Evolutionary conservation across 1,284 basidiomycete genomes (phyloP), one percentile per base, ranked within the genome.

Genomic region (Heterobasidion irregulare): DNA sequence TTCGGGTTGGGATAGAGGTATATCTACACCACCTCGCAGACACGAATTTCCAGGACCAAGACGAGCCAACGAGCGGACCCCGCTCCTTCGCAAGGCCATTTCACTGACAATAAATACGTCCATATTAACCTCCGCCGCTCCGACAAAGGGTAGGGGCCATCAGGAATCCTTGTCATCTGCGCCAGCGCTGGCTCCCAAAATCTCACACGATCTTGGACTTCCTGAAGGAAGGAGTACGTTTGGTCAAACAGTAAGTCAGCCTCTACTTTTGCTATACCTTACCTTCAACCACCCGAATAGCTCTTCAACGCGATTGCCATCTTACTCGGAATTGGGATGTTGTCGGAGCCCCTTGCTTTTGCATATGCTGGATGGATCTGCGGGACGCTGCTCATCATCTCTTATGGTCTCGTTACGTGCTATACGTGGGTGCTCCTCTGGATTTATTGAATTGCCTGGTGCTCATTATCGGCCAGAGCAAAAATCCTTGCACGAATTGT

Each of bases 251-350:
- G 91, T 92, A 63, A 62, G 83, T 68, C 43, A 44, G 41, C 9
- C 36, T 19, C 2, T 49, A 32, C 19, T 19, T 26, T 43, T 44
- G 13, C 8, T 16, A 47, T 45, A 47, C 32, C 18, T 8, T 36
- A 46, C 16, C 50, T 47, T 33, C 47, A 55, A 18, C 9, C 26
- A 46, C 16, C 60, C 15, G 15, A 16, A 15, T 36, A 92, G 89
- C 72, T 96, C n/a, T 95, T 95, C 74, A 96, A 96, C 64, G 86
- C 89, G 8, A 89, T 88, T 49, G 92, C 91, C 8, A 89, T 94
- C 32, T 73, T 95, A 9, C 75, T 94, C 8, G 94, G 94, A 6
- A 89, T 96, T 59, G 94, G 94, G 2, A 86, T 97, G 75, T 77
- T 96, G 2, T 93, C 91, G 2, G 88, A 94, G 67, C 92, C 94